A percentile compares a stretch with the other conserved stretches of the same genome.
These are phyloP conservation scores for Nannizzia gypsea DNA, from an alignment of 2,329 filamentous ascomycete genomes.

Conservation along the genomic window DNA sequence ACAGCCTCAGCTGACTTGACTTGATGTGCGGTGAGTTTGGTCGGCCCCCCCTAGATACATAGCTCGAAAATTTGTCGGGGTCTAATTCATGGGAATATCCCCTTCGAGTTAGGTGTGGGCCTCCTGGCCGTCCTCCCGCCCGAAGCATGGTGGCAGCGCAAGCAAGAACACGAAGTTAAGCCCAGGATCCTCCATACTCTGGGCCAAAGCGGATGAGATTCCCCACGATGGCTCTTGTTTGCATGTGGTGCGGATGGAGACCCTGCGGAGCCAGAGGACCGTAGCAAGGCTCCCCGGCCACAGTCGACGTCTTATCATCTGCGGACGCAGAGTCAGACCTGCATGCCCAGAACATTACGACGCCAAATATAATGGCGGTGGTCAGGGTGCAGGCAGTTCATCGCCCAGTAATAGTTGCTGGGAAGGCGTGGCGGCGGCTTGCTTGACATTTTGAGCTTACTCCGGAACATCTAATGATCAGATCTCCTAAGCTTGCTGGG, in stretches of 20 bases:
- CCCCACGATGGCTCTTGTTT: not conserved
- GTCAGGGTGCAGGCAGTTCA: no score
- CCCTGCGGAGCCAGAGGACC: not conserved
- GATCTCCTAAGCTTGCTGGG: no score
- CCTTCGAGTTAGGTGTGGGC: not conserved
- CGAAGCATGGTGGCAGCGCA: not conserved
- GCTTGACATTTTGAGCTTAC: not conserved
- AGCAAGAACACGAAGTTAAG: not conserved
- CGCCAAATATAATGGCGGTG: not conserved
- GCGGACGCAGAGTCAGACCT: not conserved
- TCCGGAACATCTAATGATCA: no score
- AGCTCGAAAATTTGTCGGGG: not conserved
- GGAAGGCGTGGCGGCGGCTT: not conserved
- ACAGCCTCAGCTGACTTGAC: not conserved
- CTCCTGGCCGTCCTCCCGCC: not conserved
- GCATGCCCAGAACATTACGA: not conserved
- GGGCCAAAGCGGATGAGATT: not conserved
- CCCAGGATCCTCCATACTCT: not conserved
- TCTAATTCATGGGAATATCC: not conserved
- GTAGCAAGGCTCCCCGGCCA: not conserved
- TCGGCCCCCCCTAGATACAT: not conserved
- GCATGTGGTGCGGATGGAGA: not conserved
- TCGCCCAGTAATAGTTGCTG: no score
- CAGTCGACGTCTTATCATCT: not conserved
- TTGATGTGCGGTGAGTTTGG: not conserved